A percentile compares a stretch with the other conserved stretches of the same genome.
Conservation (phyloP, 2,329 filamentous ascomycete genomes). For the Aureobasidium sp. region DNA sequence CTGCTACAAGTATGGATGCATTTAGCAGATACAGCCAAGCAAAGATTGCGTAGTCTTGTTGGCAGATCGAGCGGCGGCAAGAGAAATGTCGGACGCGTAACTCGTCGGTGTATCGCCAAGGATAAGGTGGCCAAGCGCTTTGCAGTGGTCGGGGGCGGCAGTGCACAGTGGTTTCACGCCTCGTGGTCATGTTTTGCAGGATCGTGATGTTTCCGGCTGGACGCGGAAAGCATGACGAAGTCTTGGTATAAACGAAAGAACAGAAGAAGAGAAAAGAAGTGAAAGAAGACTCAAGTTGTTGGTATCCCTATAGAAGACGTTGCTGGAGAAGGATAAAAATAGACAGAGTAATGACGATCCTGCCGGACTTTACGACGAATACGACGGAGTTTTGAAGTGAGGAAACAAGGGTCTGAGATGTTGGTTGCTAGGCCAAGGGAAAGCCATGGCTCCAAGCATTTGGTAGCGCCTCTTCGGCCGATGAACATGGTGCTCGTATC, state of each 20-base stretch:
- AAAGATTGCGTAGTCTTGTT: slow-evolving; percentile 11
- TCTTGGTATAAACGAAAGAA: not conserved
- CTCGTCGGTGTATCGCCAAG: slow-evolving; percentile 1
- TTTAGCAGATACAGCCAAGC: not conserved
- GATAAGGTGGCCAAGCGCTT: not conserved
- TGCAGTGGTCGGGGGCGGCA: not conserved
- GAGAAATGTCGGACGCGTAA: not conserved
- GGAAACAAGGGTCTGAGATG: not conserved
- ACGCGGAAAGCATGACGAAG: not conserved
- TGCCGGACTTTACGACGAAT: not conserved
- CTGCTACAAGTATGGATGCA: too few relatives aligned
- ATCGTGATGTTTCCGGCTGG: not conserved
- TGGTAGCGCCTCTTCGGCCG: slow-evolving; percentile 2
- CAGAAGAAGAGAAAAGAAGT: not conserved
- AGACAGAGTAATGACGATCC: not conserved
- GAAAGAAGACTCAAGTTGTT: not conserved
- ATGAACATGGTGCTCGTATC: not conserved
- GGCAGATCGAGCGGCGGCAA: not conserved
- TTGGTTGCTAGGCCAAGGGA: slow-evolving; percentile 10
- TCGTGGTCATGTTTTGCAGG: not conserved
- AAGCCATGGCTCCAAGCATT: not conserved
- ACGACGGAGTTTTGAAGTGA: not conserved
- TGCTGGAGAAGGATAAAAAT: not conserved
- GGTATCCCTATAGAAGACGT: not conserved
- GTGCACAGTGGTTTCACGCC: not conserved